phyloP scores from a whole-genome alignment of 2,329 filamentous ascomycete species.

The Periglandula ipomoeae region DNA sequence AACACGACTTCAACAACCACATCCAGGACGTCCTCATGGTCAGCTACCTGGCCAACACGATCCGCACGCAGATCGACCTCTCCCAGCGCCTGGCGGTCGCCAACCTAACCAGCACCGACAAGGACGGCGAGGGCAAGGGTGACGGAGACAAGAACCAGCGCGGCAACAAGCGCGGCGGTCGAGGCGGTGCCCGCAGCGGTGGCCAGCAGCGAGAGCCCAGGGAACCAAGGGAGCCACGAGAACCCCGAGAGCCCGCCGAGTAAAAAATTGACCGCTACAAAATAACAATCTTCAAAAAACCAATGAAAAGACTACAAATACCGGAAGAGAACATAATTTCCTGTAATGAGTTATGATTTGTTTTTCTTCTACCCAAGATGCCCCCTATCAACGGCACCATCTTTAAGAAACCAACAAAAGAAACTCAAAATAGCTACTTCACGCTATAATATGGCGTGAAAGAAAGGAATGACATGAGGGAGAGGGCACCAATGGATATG shows the following conservation, averaged over 20 bases:
- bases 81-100: constrained; percentile 89
- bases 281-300: neutral
- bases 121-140: constrained; percentile 38
- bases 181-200: constrained; percentile 41
- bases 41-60: constrained; percentile 96
- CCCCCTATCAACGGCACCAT: too few relatives aligned
- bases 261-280: constrained; percentile 14
- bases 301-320: neutral
- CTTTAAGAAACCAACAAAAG: too few relatives aligned
- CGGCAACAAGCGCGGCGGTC: constrained; percentile 40
- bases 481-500: neutral
- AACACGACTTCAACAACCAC: constrained; percentile 99
- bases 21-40: constrained; percentile 98
- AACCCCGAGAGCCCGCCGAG: constrained; percentile 23
- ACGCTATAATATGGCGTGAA: too few relatives aligned
- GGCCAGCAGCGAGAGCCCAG: constrained; percentile 42
- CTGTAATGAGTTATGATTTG: constrained; percentile 6
- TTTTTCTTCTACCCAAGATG: too few relatives aligned
- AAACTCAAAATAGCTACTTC: neutral
- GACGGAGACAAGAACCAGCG: constrained; percentile 37
- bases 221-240: constrained; percentile 31
- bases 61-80: constrained; percentile 96
- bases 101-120: constrained; percentile 44
- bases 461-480: too few relatives aligned
- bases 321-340: neutral